Conservation (phyloP, 2,329 filamentous ascomycete genomes). For the Didymella sp. region DNA sequence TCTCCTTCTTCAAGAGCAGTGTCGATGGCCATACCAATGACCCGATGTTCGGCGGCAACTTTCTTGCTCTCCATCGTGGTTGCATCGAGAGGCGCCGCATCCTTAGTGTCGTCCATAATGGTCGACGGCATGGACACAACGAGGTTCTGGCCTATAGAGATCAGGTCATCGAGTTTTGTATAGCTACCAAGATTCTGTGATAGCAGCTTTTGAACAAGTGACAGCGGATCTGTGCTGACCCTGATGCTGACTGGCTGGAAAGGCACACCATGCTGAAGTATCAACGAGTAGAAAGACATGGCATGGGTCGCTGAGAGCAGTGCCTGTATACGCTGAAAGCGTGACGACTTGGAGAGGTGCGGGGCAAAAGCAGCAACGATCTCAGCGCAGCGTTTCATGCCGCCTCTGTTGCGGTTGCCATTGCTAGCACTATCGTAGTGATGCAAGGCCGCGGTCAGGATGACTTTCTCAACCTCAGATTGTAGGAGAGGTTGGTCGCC, state of each 20-base stretch:
- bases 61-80: constrained; percentile 42
- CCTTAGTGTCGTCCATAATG: constrained; percentile 57
- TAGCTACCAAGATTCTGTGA: constrained; percentile 79
- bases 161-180: constrained; percentile 74
- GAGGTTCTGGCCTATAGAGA: constrained; percentile 72
- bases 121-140: constrained; percentile 52
- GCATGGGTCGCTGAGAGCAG: constrained; percentile 76
- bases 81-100: constrained; percentile 47
- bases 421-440: constrained; percentile 85
- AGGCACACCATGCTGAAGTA: constrained; percentile 78
- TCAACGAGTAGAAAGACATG: constrained; percentile 77
- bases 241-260: constrained; percentile 80
- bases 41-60: constrained; percentile 65
- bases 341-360: constrained; percentile 61
- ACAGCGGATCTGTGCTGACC: constrained; percentile 77
- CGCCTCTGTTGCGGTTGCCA: constrained; percentile 76
- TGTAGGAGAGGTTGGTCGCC: constrained; percentile 58
- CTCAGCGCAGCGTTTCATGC: constrained; percentile 74
- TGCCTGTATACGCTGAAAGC: constrained; percentile 65
- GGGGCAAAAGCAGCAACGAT: constrained; percentile 67
- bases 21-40: constrained; percentile 82
- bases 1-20: constrained; percentile 77
- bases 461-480: constrained; percentile 63
- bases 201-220: constrained; percentile 74
- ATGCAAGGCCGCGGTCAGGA: constrained; percentile 69